A percentile compares a stretch with the other conserved stretches of the same genome.
Conservation (phyloP, 2,329 filamentous ascomycete genomes). For the Fonsecaea multimorphosa region DNA sequence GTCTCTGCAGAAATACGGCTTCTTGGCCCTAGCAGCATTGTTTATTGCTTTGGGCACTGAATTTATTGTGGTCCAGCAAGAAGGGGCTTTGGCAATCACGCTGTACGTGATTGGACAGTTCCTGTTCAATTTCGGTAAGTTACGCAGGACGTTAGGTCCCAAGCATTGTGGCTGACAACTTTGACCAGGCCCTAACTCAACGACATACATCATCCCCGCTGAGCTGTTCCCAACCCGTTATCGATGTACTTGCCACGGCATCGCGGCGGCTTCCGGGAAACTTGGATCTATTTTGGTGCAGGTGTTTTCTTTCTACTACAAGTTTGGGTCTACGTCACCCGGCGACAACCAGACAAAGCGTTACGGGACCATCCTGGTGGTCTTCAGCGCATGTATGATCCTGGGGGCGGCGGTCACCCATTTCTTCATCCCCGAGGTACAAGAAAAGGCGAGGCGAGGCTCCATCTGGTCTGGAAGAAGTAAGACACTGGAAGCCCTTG, state of each 20-base stretch:
- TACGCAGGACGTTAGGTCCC: neutral
- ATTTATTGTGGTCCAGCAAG: conserved; percentile 49
- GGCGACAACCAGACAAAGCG: conserved; percentile 45
- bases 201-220: conserved; percentile 58
- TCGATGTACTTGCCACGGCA: conserved; percentile 60
- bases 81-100: conserved; percentile 46
- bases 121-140: conserved; percentile 55
- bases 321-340: conserved; percentile 45
- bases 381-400: conserved; percentile 52
- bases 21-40: conserved; percentile 50
- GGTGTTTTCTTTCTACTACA: conserved; percentile 49
- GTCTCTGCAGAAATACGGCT: conserved; percentile 53
- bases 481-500: conserved; percentile 49
- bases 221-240: conserved; percentile 64
- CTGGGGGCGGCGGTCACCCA: conserved; percentile 50
- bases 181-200: conserved; percentile 45
- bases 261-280: conserved; percentile 61
- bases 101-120: conserved; percentile 55
- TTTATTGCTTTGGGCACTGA: conserved; percentile 53
- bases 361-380: conserved; percentile 49
- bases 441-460: conserved; percentile 40
- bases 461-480: conserved; percentile 46
- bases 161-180: neutral
- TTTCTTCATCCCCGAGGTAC: conserved; percentile 50
- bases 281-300: conserved; percentile 57